These are phyloP conservation scores for Fusarium cyanostomum DNA, from an alignment of 2,329 filamentous ascomycete genomes.

Conservation along the genomic window DNA sequence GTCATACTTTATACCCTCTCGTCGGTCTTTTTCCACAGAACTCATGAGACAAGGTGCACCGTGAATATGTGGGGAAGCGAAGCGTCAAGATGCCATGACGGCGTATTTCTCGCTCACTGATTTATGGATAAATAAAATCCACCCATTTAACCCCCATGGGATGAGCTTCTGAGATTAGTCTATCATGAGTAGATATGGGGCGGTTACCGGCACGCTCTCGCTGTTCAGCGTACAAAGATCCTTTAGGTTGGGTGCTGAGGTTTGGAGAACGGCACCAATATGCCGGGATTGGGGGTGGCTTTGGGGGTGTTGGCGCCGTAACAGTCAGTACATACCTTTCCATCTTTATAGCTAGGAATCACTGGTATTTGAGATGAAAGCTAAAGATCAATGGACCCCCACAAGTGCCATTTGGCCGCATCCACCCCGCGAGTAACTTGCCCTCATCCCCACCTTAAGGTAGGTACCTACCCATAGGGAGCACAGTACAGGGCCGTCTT, in stretches of 20 bases:
- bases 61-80: slow-evolving; percentile 35
- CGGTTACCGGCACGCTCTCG: slow-evolving; percentile 21
- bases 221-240: slow-evolving; percentile 3
- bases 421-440: background rate
- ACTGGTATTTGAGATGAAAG: background rate
- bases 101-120: slow-evolving; percentile 17
- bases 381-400: slow-evolving; percentile 11
- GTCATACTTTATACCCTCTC: slow-evolving; percentile 34
- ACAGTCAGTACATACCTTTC: background rate
- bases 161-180: slow-evolving; percentile 11
- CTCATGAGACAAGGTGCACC: slow-evolving; percentile 33
- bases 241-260: slow-evolving; percentile 2
- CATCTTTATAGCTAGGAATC: background rate
- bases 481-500: too few relatives aligned
- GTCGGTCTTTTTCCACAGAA: background rate
- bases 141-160: slow-evolving; percentile 28
- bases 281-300: slow-evolving; percentile 29
- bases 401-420: background rate
- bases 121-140: slow-evolving; percentile 39
- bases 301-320: slow-evolving; percentile 24
- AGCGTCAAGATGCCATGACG: slow-evolving; percentile 32
- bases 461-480: too few relatives aligned
- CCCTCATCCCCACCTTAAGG: background rate
- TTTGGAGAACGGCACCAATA: slow-evolving; percentile 13
- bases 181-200: slow-evolving; percentile 29